Evolutionary conservation across 352 stramenopile genomes (phyloP).

Genomic region (Plasmopara viticola): DNA sequence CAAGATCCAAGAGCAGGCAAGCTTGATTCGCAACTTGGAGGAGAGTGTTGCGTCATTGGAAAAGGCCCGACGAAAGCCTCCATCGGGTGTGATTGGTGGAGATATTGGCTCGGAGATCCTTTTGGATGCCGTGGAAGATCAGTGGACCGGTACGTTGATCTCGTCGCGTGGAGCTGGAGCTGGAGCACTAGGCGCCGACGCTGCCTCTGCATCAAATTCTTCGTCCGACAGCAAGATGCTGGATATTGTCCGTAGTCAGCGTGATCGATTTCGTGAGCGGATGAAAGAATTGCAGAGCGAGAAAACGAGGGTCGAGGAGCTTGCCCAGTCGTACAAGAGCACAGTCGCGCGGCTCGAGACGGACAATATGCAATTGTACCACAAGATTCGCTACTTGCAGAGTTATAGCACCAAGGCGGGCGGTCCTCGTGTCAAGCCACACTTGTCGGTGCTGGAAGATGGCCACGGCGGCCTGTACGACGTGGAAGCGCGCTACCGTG

Average conservation of each 20-base stretch:
- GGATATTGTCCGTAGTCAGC: constrained; percentile 74
- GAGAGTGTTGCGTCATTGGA: constrained; percentile 62
- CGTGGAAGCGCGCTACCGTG: constrained; percentile 74
- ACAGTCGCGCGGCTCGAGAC: constrained; percentile 70
- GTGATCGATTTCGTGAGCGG: constrained; percentile 74
- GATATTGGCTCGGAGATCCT: constrained; percentile 65
- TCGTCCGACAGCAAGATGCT: constrained; percentile 74
- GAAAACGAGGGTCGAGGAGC: constrained; percentile 64
- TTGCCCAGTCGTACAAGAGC: constrained; percentile 53
- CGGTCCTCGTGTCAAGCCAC: constrained; percentile 16
- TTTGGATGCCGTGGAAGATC: constrained; percentile 63
- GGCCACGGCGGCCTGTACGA: constrained; percentile 27
- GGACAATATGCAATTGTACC: constrained; percentile 89
- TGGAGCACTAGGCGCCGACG: not conserved
- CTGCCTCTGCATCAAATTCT: constrained; percentile 10
- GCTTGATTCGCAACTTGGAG: constrained; percentile 51
- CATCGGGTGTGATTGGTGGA: constrained; percentile 15
- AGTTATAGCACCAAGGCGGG: constrained; percentile 43
- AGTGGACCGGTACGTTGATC: constrained; percentile 26
- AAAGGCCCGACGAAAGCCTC: constrained; percentile 24
- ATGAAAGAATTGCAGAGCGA: constrained; percentile 77
- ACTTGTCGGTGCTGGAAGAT: constrained; percentile 34
- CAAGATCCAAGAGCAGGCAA: constrained; percentile 46
- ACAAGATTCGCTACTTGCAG: constrained; percentile 86
- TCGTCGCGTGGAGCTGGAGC: constrained; percentile 10